These are phyloP conservation scores for Cladosporium sp. DNA, from an alignment of 2,329 filamentous ascomycete species.

Conservation along the genomic window DNA sequence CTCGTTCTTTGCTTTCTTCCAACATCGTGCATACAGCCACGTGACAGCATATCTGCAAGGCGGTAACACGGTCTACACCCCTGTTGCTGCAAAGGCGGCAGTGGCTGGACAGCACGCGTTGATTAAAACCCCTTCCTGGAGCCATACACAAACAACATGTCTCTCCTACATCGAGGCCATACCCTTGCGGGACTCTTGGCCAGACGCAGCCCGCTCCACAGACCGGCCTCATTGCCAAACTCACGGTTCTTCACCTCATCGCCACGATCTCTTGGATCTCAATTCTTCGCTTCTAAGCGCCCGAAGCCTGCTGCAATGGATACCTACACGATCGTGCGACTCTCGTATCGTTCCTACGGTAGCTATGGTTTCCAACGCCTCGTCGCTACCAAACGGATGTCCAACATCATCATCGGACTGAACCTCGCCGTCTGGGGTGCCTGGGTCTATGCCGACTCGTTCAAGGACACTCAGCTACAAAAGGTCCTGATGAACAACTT, in stretches of 20 bases:
- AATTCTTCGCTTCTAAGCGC: not conserved
- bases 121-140: too few relatives aligned
- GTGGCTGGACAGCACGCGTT: too few relatives aligned
- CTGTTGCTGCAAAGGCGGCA: not conserved
- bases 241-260: not conserved
- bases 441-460: constrained; percentile 29
- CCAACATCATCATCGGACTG: constrained; percentile 31
- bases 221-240: not conserved
- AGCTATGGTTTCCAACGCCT: not conserved
- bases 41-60: not conserved
- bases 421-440: constrained; percentile 39
- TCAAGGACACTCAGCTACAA: constrained; percentile 19
- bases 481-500: constrained; percentile 27
- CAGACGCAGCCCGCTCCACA: not conserved
- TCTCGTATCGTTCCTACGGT: not conserved
- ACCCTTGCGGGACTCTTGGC: not conserved
- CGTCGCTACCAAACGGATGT: not conserved
- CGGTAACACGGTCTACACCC: not conserved
- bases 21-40: not conserved
- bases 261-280: not conserved
- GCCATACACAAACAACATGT: not conserved
- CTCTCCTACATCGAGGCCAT: not conserved
- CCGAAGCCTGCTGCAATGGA: not conserved
- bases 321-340: not conserved
- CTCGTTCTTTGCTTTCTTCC: not conserved